phyloP scores from a whole-genome alignment of 2,329 filamentous ascomycete species.

The Colletotrichum sp. region DNA sequence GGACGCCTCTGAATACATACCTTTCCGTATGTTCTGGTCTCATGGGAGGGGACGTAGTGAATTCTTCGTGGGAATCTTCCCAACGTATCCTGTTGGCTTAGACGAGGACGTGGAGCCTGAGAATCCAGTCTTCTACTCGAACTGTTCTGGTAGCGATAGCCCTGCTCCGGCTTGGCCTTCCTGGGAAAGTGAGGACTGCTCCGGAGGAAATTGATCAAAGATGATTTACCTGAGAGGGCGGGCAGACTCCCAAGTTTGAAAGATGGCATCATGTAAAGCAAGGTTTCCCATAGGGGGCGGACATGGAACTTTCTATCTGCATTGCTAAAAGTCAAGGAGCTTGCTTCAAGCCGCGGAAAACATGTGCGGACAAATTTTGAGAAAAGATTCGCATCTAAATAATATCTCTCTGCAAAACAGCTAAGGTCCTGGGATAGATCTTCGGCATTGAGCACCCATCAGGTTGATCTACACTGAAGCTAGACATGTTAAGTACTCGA shows the following conservation, averaged over 20 bases:
- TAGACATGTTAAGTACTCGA: background rate
- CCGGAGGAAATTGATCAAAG: background rate
- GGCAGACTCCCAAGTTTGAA: background rate
- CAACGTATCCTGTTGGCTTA: background rate
- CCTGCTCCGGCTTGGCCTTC: background rate
- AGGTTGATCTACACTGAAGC: background rate
- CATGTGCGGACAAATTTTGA: background rate
- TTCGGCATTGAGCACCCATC: background rate
- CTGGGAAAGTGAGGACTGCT: background rate
- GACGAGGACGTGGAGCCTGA: background rate
- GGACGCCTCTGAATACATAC: background rate
- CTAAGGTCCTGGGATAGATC: background rate
- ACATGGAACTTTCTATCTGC: background rate
- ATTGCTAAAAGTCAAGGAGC: background rate
- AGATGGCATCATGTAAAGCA: background rate
- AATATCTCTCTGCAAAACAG: background rate
- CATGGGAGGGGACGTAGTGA: background rate
- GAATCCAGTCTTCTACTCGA: background rate
- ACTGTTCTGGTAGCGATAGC: background rate
- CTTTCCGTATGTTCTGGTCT: constrained; percentile 2
- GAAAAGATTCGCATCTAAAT: fast-evolving
- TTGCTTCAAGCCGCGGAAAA: fast-evolving
- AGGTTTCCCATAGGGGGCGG: background rate
- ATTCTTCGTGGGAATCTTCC: background rate
- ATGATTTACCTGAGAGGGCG: background rate